phyloP scores from a whole-genome alignment of 2,329 filamentous ascomycete species.

The Claviceps monticola region DNA sequence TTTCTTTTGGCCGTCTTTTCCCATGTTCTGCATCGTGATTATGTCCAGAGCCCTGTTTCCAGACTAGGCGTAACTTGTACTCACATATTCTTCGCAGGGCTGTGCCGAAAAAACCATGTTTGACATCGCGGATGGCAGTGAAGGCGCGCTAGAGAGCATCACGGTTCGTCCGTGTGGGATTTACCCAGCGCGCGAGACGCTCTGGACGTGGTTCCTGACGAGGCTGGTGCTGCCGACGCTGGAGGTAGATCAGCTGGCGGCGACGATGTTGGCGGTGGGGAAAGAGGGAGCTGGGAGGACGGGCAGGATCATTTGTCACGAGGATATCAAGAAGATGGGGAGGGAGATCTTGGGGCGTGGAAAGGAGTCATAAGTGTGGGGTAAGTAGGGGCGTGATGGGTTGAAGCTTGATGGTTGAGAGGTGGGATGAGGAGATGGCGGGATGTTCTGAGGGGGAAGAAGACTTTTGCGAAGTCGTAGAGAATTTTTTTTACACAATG shows the following conservation, averaged over 20 bases:
- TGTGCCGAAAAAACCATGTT: conserved; percentile 2
- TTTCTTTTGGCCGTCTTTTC: neutral
- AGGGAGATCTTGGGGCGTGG: neutral
- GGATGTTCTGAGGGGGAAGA: too few species aligned
- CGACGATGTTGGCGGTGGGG: neutral
- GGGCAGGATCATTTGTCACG: neutral
- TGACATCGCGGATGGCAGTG: conserved; percentile 1
- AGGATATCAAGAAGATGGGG: neutral
- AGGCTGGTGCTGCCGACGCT: conserved; percentile 2
- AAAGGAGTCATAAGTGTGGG: neutral
- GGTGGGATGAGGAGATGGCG: neutral
- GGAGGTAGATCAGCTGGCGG: neutral
- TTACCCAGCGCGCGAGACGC: neutral
- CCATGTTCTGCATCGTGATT: too few species aligned
- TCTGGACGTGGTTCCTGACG: conserved; percentile 1
- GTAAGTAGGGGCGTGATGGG: neutral
- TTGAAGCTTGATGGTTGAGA: neutral
- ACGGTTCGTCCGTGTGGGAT: conserved; percentile 1
- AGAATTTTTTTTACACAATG: too few species aligned
- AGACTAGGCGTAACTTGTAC: neutral
- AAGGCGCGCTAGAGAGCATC: conserved; percentile 1
- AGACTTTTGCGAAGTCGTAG: too few species aligned
- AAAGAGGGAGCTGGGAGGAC: neutral
- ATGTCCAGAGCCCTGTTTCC: neutral
- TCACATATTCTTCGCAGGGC: neutral